Conservation (phyloP, 176 grass and related monocot genomes). For the Leersia perrieri region DNA sequence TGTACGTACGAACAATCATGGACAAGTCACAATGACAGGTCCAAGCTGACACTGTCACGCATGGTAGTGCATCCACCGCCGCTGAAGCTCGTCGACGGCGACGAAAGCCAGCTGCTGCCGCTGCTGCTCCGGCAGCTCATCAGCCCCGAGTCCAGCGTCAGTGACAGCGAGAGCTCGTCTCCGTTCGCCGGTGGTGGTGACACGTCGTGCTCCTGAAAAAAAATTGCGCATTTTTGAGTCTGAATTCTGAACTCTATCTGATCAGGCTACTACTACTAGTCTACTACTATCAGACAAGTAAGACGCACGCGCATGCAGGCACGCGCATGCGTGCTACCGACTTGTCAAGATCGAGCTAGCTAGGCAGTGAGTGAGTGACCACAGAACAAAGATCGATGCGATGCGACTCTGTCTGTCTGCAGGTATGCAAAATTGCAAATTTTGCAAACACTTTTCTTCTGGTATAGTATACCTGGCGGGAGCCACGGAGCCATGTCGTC, state of each 20-base stretch:
- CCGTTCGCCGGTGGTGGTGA: background rate
- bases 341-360: background rate
- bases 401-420: no score
- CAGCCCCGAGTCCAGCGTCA: slow-evolving; percentile 26
- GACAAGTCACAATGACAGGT: slow-evolving; percentile 39
- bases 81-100: slow-evolving; percentile 3
- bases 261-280: no score
- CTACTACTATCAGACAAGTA: background rate
- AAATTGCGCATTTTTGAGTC: background rate
- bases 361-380: background rate
- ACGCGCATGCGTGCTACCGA: background rate
- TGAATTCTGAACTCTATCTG: background rate
- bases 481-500: background rate
- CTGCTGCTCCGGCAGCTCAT: slow-evolving; percentile 10
- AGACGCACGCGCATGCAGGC: background rate
- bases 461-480: slow-evolving; percentile 18
- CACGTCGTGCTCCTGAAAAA: slow-evolving; percentile 2
- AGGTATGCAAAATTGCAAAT: no score
- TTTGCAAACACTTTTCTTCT: background rate
- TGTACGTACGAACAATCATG: background rate
- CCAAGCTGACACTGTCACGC: slow-evolving; percentile 17
- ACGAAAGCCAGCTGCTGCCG: slow-evolving; percentile 26
- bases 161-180: slow-evolving; percentile 6
- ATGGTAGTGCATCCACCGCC: background rate
- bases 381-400: background rate